A percentile compares a stretch with the other conserved stretches of the same genome.
Evolutionary conservation across 2,329 filamentous ascomycete species (phyloP).

Genomic region (Colletotrichum ledebouriae): DNA sequence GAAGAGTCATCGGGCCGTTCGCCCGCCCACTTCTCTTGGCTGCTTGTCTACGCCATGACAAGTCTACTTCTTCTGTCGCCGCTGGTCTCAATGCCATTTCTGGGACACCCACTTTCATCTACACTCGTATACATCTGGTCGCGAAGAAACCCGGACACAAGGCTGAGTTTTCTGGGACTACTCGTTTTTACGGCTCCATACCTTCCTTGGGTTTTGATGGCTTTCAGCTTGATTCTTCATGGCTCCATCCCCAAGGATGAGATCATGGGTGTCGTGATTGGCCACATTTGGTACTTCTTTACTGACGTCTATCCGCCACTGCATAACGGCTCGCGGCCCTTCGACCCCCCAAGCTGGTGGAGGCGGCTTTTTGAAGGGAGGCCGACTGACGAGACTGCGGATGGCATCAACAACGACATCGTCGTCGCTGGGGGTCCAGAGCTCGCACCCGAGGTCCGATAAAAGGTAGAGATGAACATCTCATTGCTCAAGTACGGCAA

Average conservation of each 20-base stretch:
- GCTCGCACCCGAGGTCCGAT: conserved; percentile 39
- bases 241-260: conserved; percentile 94
- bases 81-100: conserved; percentile 90
- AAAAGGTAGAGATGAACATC: conserved; percentile 8
- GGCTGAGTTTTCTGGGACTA: conserved; percentile 89
- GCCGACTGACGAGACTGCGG: conserved; percentile 60
- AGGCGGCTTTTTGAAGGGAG: conserved; percentile 82
- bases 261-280: conserved; percentile 93
- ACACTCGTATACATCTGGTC: conserved; percentile 99
- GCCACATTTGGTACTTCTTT: conserved; percentile 98
- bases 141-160: conserved; percentile 90
- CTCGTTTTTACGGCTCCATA: conserved; percentile 95
- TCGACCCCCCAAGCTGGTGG: conserved; percentile 95
- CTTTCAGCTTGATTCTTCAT: conserved; percentile 91
- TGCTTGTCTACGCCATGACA: conserved; percentile 86
- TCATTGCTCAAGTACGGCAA: neutral
- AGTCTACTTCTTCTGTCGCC: conserved; percentile 87
- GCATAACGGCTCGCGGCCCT: conserved; percentile 84
- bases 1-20: conserved; percentile 95
- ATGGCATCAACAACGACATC: conserved; percentile 73
- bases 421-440: conserved; percentile 65
- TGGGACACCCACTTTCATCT: conserved; percentile 92
- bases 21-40: conserved; percentile 94
- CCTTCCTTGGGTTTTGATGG: conserved; percentile 95
- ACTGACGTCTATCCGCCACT: conserved; percentile 95